Percentiles rank a stretch among this genome's conserved stretches.
These are phyloP conservation scores for Diplocarpon mali DNA, from an alignment of 2,329 filamentous ascomycete genomes.

Conservation along the genomic window DNA sequence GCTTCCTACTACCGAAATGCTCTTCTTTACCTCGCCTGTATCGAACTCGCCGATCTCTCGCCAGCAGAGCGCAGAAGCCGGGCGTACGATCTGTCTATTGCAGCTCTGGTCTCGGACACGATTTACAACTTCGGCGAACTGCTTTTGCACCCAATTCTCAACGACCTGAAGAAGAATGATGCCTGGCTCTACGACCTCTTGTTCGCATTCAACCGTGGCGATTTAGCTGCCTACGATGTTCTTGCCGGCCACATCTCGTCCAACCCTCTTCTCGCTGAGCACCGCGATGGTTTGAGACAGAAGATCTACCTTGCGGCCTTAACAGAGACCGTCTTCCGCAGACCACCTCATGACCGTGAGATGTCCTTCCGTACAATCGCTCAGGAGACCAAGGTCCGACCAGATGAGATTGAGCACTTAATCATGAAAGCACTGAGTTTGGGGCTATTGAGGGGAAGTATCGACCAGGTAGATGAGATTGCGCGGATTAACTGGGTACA, in stretches of 20 bases:
- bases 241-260: conserved; percentile 71
- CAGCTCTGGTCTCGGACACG: conserved; percentile 81
- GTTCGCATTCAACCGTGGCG: conserved; percentile 94
- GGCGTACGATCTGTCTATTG: conserved; percentile 86
- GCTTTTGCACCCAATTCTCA: conserved; percentile 91
- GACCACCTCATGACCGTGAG: conserved; percentile 86
- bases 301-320: conserved; percentile 97
- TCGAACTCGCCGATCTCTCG: conserved; percentile 68
- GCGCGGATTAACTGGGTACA: conserved; percentile 98
- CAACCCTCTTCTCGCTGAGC: conserved; percentile 67
- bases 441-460: conserved; percentile 79
- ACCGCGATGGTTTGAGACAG: conserved; percentile 79
- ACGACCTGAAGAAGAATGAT: conserved; percentile 67
- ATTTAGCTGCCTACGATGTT: conserved; percentile 76
- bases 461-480: conserved; percentile 91
- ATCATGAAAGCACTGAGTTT: conserved; percentile 99
- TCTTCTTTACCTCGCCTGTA: conserved; percentile 92
- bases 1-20: conserved; percentile 96
- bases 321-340: conserved; percentile 91
- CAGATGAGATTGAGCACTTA: conserved; percentile 90
- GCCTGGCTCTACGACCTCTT: conserved; percentile 91
- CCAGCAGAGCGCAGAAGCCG: conserved; percentile 66
- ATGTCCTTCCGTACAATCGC: conserved; percentile 87
- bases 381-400: conserved; percentile 81
- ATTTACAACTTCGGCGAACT: conserved; percentile 99